Conservation (phyloP, 768 basidiomycete species). For the Macrolepiota albuminosa region DNA sequence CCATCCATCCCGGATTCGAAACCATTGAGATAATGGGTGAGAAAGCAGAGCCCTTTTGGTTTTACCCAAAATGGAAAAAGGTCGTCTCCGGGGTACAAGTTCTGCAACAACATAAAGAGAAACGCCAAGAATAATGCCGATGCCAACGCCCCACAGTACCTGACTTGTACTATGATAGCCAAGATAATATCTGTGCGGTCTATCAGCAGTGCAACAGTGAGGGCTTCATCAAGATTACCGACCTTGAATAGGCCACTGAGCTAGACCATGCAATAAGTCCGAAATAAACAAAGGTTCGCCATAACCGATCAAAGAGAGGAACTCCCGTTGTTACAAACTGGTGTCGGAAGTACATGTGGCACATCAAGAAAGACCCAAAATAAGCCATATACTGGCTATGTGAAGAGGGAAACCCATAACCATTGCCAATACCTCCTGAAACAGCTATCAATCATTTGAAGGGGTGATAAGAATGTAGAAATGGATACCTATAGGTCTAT, state of each 20-base stretch:
- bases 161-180: constrained; percentile 73
- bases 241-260: constrained; percentile 80
- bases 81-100: constrained; percentile 49
- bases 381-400: constrained; percentile 92
- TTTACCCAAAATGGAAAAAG: constrained; percentile 49
- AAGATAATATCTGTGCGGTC: constrained; percentile 51
- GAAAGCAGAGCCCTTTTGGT: constrained; percentile 43
- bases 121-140: constrained; percentile 55
- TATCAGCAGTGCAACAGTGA: not conserved
- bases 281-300: constrained; percentile 42
- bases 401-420: constrained; percentile 86
- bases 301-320: constrained; percentile 44
- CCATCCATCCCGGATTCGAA: constrained; percentile 80
- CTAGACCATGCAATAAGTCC: constrained; percentile 52
- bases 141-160: constrained; percentile 67
- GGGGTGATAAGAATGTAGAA: not conserved
- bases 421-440: constrained; percentile 54
- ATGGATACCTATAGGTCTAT: constrained; percentile 58
- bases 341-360: constrained; percentile 71
- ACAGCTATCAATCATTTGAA: not conserved
- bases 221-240: constrained; percentile 9
- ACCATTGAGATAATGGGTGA: constrained; percentile 58
- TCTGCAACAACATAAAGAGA: constrained; percentile 53
- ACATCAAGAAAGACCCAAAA: constrained; percentile 70
- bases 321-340: constrained; percentile 53